Base-by-base conservation (phyloP, 306 rosid genomes). In the Gillenia trifoliata region DNA sequence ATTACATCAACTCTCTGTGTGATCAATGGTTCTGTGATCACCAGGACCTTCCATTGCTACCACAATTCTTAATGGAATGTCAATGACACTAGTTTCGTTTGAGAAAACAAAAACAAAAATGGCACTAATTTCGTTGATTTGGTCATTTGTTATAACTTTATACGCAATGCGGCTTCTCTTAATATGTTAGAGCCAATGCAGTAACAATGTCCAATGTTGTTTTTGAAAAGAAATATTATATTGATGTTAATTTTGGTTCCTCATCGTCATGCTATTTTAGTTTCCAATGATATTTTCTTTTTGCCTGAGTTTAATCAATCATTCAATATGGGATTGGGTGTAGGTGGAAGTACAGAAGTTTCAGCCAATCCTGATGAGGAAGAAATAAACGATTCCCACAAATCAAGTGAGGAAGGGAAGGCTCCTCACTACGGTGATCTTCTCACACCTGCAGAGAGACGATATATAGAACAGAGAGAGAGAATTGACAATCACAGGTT, bases 391-490 rank as follows among this genome's bases (percentile, higher is more conserved):
- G 88, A 88, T 3, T 68, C 2, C 30, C 71, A 78, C 66, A 87
- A 85, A 68, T 60, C 66, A 61, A 81, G 52, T 4, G 87, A 82
- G 49, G 91, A 86, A 65, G 90, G 78, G 73, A 94, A 91, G 80
- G 40, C 69, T 66, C 78, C 88, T 76, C 86, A 78, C 74, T 83
- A 85, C 47, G 96, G 84, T 60, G 96, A 89, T 78, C 84, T 85
- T 85, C 92, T 93, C 59, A 93, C 97, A 6, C 94, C 96, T 1
- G 96, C 92, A 1, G 98, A 93, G 91, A 91, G 80, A 66, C 88
- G 98, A 17, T 93, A 93, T 75, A 91, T 93, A 73, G 94, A 93
- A 60, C 94, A 93, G 85, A 91, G 97, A 81, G 93, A 93, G 92
- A 30, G 79, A 64, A 87, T 93, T 45, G 97, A 93, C 79, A 90